These are phyloP conservation scores for Pleurotus pulmonarius DNA, from an alignment of 768 basidiomycete genomes.

Conservation along the genomic window DNA sequence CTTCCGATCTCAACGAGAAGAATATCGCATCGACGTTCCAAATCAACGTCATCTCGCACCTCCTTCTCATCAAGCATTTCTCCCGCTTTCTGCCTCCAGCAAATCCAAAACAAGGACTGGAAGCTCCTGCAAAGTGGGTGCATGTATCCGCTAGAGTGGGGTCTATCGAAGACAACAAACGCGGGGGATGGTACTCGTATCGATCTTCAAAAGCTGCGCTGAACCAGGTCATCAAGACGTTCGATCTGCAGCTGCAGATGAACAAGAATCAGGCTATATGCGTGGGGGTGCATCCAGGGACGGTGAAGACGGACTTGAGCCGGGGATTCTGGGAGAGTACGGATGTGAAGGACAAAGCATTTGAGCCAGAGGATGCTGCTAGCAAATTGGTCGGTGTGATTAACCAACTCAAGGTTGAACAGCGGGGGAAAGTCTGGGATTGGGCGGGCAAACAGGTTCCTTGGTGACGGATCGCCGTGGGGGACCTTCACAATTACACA, in stretches of 20 bases:
- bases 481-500: too few species aligned
- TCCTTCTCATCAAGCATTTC: conserved; percentile 62
- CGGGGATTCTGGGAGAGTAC: conserved; percentile 44
- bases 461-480: conserved; percentile 21
- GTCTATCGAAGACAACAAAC: conserved; percentile 52
- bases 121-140: conserved; percentile 47
- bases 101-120: conserved; percentile 15
- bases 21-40: conserved; percentile 43
- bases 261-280: conserved; percentile 45
- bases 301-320: conserved; percentile 58
- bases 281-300: conserved; percentile 57
- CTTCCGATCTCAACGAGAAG: conserved; percentile 40
- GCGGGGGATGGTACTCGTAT: conserved; percentile 63
- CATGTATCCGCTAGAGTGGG: conserved; percentile 60
- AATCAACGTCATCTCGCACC: conserved; percentile 57
- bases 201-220: conserved; percentile 60
- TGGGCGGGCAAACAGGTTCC: conserved; percentile 50
- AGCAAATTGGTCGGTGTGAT: conserved; percentile 43
- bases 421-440: conserved; percentile 55
- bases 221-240: conserved; percentile 60
- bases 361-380: conserved; percentile 50
- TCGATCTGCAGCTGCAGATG: conserved; percentile 49
- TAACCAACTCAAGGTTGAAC: conserved; percentile 29
- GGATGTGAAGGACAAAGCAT: conserved; percentile 31
- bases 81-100: conserved; percentile 48